These are phyloP conservation scores for Tympanopsis confertula DNA, from an alignment of 2,329 filamentous ascomycete genomes.

Conservation along the genomic window DNA sequence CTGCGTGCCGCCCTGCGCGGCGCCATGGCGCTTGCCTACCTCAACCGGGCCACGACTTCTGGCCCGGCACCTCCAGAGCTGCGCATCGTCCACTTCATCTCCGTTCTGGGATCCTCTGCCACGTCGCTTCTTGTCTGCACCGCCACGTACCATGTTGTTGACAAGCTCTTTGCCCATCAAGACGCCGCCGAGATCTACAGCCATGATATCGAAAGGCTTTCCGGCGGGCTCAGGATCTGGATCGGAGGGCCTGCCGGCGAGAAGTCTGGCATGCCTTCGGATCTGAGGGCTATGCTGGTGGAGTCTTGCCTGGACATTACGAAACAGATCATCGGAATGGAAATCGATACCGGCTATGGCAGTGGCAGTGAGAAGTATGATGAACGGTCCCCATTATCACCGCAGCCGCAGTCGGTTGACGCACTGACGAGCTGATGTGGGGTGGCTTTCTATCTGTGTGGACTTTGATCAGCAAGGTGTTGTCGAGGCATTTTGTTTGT, in stretches of 20 bases:
- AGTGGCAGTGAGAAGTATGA: constrained; percentile 45
- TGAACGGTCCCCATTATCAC: too few relatives aligned
- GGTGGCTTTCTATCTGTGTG: too few relatives aligned
- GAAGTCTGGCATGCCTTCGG: constrained; percentile 34
- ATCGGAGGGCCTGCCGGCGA: constrained; percentile 39
- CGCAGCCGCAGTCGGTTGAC: too few relatives aligned
- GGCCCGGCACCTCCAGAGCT: constrained; percentile 29
- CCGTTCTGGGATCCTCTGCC: constrained; percentile 24
- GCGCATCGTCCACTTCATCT: constrained; percentile 35
- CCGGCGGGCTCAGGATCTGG: constrained; percentile 48
- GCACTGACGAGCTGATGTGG: too few relatives aligned
- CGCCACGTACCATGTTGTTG: constrained; percentile 46
- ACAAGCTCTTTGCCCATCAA: constrained; percentile 33
- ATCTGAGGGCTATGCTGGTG: constrained; percentile 40
- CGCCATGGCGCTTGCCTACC: constrained; percentile 47
- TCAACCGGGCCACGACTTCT: constrained; percentile 31
- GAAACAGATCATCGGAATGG: constrained; percentile 46
- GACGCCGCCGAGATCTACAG: constrained; percentile 33
- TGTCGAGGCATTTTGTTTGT: too few relatives aligned
- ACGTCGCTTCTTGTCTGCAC: constrained; percentile 49
- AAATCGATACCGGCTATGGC: constrained; percentile 45
- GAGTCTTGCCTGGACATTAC: constrained; percentile 42
- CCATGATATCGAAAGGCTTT: constrained; percentile 39
- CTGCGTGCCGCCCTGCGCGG: constrained; percentile 45
- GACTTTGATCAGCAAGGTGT: too few relatives aligned